Evolutionary conservation across 179 eudicot genomes (phyloP).

Genomic region (Corrigiola litoralis): DNA sequence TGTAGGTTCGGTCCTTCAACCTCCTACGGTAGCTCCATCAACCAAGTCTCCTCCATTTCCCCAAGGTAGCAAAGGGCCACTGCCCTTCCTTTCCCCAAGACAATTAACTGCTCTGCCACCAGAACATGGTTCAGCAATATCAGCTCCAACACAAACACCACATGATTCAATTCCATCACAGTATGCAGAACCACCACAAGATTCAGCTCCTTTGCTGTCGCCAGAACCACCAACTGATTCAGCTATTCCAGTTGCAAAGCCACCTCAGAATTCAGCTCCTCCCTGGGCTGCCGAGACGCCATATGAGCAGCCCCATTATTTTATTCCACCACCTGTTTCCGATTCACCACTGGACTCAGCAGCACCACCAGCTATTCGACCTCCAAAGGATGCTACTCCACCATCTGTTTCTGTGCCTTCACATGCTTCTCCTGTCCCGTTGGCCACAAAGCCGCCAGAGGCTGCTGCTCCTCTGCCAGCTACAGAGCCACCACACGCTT

Average conservation of each 20-base stretch:
- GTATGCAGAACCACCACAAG: slow-evolving; percentile 2
- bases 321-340: slow-evolving; percentile 13
- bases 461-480: slow-evolving; percentile 9
- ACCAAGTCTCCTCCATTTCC: slow-evolving; percentile 32
- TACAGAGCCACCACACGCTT: slow-evolving; percentile 1
- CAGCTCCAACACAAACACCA: slow-evolving; percentile 17
- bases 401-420: slow-evolving; percentile 13
- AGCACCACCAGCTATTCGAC: not conserved
- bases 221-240: not conserved
- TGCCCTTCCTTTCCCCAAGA: slow-evolving; percentile 31
- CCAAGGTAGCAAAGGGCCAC: slow-evolving; percentile 21
- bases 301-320: not conserved
- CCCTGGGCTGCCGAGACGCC: slow-evolving; percentile 4
- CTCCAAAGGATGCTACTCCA: not conserved
- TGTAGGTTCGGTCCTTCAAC: slow-evolving; percentile 29
- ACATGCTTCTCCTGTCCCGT: not conserved
- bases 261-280: slow-evolving; percentile 25
- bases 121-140: slow-evolving; percentile 2
- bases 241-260: slow-evolving; percentile 9
- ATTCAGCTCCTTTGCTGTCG: not conserved
- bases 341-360: slow-evolving; percentile 3
- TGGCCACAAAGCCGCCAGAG: too few species aligned
- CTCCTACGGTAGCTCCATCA: slow-evolving; percentile 31
- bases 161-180: slow-evolving; percentile 20
- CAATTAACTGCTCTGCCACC: slow-evolving; percentile 16